These are phyloP conservation scores for Dothideomycetes sp. DNA, from an alignment of 2,329 filamentous ascomycete genomes.

Conservation along the genomic window DNA sequence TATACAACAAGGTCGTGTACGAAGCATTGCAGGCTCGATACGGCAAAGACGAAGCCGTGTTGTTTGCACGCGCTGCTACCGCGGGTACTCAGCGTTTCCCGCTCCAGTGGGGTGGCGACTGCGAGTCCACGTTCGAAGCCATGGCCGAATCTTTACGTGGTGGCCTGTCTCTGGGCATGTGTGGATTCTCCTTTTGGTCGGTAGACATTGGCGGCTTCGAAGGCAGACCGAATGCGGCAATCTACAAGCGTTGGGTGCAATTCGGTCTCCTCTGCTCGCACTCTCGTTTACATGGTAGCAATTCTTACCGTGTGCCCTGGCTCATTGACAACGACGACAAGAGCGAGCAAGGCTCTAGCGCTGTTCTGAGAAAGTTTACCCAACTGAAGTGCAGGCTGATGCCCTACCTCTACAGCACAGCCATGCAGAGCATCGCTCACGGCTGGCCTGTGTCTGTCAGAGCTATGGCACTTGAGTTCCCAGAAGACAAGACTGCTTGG, in stretches of 20 bases:
- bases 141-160: conserved; percentile 62
- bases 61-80: conserved; percentile 58
- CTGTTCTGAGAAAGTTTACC: conserved; percentile 43
- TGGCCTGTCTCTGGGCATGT: conserved; percentile 51
- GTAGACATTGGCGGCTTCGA: conserved; percentile 65
- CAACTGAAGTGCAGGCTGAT: conserved; percentile 45
- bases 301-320: conserved; percentile 66
- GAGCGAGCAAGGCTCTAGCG: conserved; percentile 37
- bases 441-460: conserved; percentile 52
- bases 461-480: conserved; percentile 59
- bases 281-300: conserved; percentile 58
- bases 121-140: conserved; percentile 61
- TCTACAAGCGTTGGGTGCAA: conserved; percentile 72
- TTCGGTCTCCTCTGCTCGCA: conserved; percentile 62
- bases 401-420: conserved; percentile 46
- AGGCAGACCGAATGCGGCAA: conserved; percentile 48
- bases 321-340: conserved; percentile 52
- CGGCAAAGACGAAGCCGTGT: conserved; percentile 44
- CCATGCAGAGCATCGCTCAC: conserved; percentile 36
- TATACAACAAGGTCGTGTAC: conserved; percentile 62
- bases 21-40: conserved; percentile 47
- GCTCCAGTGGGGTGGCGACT: conserved; percentile 61
- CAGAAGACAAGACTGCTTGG: conserved; percentile 57
- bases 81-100: conserved; percentile 61
- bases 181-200: conserved; percentile 58